Conservation (phyloP, 164 flowering plant species). For the Tinospora cordifolia region DNA sequence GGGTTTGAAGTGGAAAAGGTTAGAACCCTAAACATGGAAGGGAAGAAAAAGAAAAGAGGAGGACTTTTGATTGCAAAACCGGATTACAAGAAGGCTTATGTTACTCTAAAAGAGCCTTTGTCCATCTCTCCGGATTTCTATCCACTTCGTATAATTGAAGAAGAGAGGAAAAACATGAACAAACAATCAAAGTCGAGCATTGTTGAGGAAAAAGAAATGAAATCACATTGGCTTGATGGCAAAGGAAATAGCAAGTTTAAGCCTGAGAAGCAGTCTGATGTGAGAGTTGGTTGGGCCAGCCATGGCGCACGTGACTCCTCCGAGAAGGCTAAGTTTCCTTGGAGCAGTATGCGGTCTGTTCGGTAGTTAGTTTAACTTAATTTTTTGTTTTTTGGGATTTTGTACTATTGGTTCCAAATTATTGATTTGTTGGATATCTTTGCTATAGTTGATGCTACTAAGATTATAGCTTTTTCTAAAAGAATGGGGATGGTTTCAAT, state of each 20-base stretch:
- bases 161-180: slow-evolving; percentile 38
- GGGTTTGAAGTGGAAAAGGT: slow-evolving; percentile 78
- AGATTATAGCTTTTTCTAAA: too few relatives aligned
- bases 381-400: neutral
- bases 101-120: slow-evolving; percentile 48
- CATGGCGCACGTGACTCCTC: slow-evolving; percentile 9
- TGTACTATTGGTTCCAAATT: neutral
- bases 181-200: slow-evolving; percentile 37
- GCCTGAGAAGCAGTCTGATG: slow-evolving; percentile 14
- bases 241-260: slow-evolving; percentile 10
- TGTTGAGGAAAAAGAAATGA: slow-evolving; percentile 39
- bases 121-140: slow-evolving; percentile 53
- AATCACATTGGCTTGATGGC: slow-evolving; percentile 59
- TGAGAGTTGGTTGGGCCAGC: slow-evolving; percentile 8
- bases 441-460: too few relatives aligned
- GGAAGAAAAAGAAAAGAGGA: slow-evolving; percentile 82
- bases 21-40: slow-evolving; percentile 75
- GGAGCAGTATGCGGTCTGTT: slow-evolving; percentile 50
- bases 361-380: too few relatives aligned
- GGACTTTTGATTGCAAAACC: slow-evolving; percentile 60
- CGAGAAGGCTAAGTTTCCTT: slow-evolving; percentile 46
- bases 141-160: slow-evolving; percentile 49
- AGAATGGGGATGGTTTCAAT: too few relatives aligned
- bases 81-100: slow-evolving; percentile 78
- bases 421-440: neutral